Evolutionary conservation across 2,329 filamentous ascomycete species (phyloP), one percentile per base, ranked within the genome.

Genomic region (Esteya vermicola): DNA sequence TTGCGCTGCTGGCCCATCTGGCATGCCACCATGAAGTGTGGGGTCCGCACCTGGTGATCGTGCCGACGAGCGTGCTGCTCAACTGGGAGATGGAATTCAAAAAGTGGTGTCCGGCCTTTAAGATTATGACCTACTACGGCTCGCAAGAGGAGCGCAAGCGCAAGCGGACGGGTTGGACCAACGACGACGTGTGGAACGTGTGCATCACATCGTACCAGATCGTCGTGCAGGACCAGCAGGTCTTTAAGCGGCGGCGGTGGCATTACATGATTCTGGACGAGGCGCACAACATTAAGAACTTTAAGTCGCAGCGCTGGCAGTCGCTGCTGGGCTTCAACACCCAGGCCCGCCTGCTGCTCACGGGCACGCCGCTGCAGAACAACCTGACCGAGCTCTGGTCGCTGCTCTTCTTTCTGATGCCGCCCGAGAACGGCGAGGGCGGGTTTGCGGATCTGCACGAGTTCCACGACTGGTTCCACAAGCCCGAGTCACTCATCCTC

Each of bases 81-180:
- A 98, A 98, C 55, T 98, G 91, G 91, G 93, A 98, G 58, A 96
- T 96, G 82, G 91, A 98, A 60, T 98, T 98, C 70, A 96, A 96
- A 55, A 98, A 98, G 57, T 98, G 89, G 76, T 85, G 88, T 42
- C 91, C 93, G 4, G 89, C 91, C 0, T 98, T 98, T 68, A 96
- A 95, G 56, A 93, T 98, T 41, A 68, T 98, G 43, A 91, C 88
- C 0, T 98, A 98, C 62, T 98, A 96, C 55, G 91, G 93, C 33
- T 85, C 81, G 32, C 82, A 88, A 51, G 86, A 95, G 49, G 91
- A 98, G 60, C 80, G 91, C 34, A 88, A 85, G 56, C 71, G 80
- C 48, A 96, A 96, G 59, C 81, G 93, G 22, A 77, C 81, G 52
- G 89, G 91, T 2, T 98, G 91, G 91, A 85, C 81, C 51, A 85